phyloP scores from a whole-genome alignment of 139 green algal genomes.

The Tetraselmis chui region DNA sequence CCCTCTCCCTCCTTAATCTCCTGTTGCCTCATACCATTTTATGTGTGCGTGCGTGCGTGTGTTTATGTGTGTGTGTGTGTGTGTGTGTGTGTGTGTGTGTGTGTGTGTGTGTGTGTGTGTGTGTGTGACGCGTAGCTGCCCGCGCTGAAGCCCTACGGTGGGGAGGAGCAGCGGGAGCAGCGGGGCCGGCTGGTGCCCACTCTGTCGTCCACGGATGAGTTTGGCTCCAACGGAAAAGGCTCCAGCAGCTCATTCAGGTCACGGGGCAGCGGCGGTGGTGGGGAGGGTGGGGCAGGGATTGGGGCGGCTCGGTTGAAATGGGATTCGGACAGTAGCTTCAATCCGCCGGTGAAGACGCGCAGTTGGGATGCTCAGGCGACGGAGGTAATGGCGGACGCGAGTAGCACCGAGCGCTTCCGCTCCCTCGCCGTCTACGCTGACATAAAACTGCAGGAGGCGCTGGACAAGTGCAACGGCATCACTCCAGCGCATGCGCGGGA shows the following conservation, averaged over 20 bases:
- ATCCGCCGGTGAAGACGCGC: not conserved
- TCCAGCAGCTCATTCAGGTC: not conserved
- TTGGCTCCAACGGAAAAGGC: not conserved
- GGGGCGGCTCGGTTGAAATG: not conserved
- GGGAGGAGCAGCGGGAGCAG: not conserved
- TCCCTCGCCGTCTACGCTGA: not conserved
- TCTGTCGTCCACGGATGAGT: not conserved
- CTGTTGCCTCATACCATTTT: too few relatives aligned
- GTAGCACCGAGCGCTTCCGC: not conserved
- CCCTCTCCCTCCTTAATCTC: too few relatives aligned
- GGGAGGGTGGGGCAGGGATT: too few relatives aligned
- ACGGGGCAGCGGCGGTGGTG: too few relatives aligned
- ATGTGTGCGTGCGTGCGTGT: too few relatives aligned
- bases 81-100: too few relatives aligned
- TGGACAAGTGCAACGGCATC: not conserved
- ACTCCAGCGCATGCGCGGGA: not conserved
- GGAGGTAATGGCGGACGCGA: not conserved
- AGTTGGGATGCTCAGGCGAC: not conserved
- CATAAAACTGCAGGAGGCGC: not conserved
- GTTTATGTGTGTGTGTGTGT: too few relatives aligned
- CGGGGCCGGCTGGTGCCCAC: not conserved
- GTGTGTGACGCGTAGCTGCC: too few relatives aligned
- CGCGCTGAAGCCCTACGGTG: not conserved
- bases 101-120: too few relatives aligned
- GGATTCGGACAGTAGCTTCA: not conserved